Conservation (phyloP, 2,329 filamentous ascomycete genomes). For the Cladosporium sp. region DNA sequence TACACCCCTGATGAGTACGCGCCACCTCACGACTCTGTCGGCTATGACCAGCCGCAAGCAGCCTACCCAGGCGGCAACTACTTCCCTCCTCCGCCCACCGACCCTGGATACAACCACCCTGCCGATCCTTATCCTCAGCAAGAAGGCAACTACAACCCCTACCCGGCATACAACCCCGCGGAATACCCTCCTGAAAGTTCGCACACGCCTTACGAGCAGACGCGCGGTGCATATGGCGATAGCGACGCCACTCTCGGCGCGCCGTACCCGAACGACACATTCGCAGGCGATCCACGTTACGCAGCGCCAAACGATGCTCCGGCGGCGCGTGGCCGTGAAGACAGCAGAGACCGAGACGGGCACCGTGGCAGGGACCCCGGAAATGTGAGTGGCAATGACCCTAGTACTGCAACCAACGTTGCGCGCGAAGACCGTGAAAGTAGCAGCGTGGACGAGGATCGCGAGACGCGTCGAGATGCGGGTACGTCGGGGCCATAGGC, state of each 20-base stretch:
- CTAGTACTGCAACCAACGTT: conserved; percentile 1
- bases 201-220: conserved; percentile 22
- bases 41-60: conserved; percentile 21
- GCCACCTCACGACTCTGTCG: conserved; percentile 30
- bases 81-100: conserved; percentile 43
- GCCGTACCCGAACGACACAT: conserved; percentile 27
- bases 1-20: conserved; percentile 26
- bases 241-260: conserved; percentile 23
- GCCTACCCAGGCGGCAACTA: conserved; percentile 41
- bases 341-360: conserved; percentile 23
- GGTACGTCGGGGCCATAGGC: conserved; percentile 17
- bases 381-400: conserved; percentile 42
- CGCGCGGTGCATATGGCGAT: conserved; percentile 27
- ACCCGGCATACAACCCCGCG: conserved; percentile 38
- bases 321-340: conserved; percentile 15
- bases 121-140: conserved; percentile 15
- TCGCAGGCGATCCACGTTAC: conserved; percentile 26
- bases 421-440: conserved; percentile 5
- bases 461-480: conserved; percentile 13
- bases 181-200: conserved; percentile 37
- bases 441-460: not conserved
- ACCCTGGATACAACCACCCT: conserved; percentile 22
- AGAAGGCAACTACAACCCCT: conserved; percentile 15
- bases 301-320: conserved; percentile 15
- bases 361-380: conserved; percentile 32